Evolutionary conservation across 1,284 basidiomycete species (phyloP), one percentile per base, ranked within the genome.

Genomic region (Xanthoconium separans): DNA sequence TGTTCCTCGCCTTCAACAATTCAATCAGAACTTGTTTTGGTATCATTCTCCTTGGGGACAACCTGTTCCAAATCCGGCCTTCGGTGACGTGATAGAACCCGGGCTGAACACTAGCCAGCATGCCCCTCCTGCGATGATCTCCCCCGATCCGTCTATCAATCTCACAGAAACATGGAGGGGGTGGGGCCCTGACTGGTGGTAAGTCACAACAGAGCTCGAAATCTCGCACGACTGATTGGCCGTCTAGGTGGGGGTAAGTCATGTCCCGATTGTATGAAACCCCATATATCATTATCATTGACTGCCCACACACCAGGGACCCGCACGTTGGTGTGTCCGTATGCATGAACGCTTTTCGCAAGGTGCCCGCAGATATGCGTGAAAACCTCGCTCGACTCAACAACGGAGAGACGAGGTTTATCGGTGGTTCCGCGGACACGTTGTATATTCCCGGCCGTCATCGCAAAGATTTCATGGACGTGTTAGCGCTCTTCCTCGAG

Each of bases 361-460:
- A 68, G 31, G 69, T 75, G 3, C 70, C 75, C 6, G 51, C 55
- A 40, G 53, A 57, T 8, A 67, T 74, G 65, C 72, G 76, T n/a
- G 65, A 65, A 16, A 65, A 66, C n/a, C 62, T 80, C 37, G 71
- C 73, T 10, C 52, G 56, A 6, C 67, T 73, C 18, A 73, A 68
- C 6, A 55, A 68, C 39, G 71, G 67, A 5, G 58, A 61, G 48
- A 69, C 72, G 22, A 70, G 76, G 30, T 66, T 78, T 34, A 69
- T 80, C 43, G 78, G 78, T 27, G 78, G 79, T 15, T 80, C 77
- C 1, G 73, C 70, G n/a, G 78, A 81, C 52, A 80, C 77, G 44
- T 53, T 79, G 51, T 80, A 80, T 57, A 70, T 81, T 31, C 78
- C 78, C 3, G 73, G 74, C 16, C 64, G 68, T 3, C 75, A 75